Evolutionary conservation across 2,329 filamentous ascomycete genomes (phyloP), one percentile per base, ranked within the genome.

Genomic region (Penicillium sp.): DNA sequence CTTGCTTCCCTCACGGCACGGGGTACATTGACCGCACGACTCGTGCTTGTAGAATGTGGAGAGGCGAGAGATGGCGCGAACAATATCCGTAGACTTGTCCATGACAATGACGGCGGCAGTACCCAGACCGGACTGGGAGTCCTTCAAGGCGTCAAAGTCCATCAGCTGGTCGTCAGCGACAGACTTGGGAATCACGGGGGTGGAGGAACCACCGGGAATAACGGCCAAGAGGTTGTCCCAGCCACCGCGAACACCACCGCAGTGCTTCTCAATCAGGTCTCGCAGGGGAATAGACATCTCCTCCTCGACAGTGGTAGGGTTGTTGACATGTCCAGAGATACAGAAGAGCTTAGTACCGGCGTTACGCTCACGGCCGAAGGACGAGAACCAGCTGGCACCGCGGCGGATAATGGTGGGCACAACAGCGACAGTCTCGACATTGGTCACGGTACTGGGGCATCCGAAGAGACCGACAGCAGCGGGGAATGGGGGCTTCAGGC

Each of bases 21-120:
- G 93, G 49, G 93, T 98, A 78, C 93, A 98, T 76, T 98, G 93
- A 51, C 93, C 93, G 72, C 93, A 98, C 58, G 85, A 90, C 78
- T 98, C 93, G 77, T 98, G 93, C 73, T 90, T 87, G 79, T 98
- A 98, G 78, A 98, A 98, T 71, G 91, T 88, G 64, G 87, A 88
- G 61, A 98, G 83, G 62, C 93, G 85, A 56, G 88, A 85, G 67
- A 98, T 97, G 66, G 89, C 88, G 57, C 91, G 86, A 59, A 98
- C 90, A 45, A 98, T 87, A 69, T 98, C 93, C 56, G 93, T 88
- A 65, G 86, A 91, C 80, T 97, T 94, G 76, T 98, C 93, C 88
- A 98, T 95, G 70, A 98, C 93, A 65, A 98, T 95, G 59, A 98
- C 91, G 49, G 93, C 93, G 4, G 93, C 93, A 5, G 93, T 98